Percentiles rank a stretch among this genome's conserved stretches.
These are phyloP conservation scores for Pholiota microspora DNA, from an alignment of 768 basidiomycete species.

Conservation along the genomic window DNA sequence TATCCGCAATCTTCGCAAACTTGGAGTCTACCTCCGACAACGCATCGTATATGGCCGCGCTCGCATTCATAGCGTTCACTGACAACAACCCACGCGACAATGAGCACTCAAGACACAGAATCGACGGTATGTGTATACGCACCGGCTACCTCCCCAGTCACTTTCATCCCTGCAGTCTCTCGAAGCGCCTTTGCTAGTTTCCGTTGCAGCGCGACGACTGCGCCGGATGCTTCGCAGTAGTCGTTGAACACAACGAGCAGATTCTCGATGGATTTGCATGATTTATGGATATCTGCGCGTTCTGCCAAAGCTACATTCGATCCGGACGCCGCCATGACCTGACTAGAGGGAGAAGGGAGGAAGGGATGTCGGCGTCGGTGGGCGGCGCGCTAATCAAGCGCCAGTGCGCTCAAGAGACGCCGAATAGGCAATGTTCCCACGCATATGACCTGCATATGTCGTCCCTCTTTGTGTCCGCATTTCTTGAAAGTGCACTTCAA, in stretches of 20 bases:
- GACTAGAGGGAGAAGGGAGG: neutral
- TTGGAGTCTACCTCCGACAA: slow-evolving; percentile 70
- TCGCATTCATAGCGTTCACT: slow-evolving; percentile 70
- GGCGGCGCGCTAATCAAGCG: neutral
- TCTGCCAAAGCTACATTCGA: slow-evolving; percentile 42
- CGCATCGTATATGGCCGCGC: slow-evolving; percentile 65
- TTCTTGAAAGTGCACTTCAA: neutral
- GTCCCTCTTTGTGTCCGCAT: neutral
- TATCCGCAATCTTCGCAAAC: slow-evolving; percentile 73
- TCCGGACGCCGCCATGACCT: slow-evolving; percentile 7
- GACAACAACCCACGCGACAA: slow-evolving; percentile 8
- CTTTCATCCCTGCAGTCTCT: slow-evolving; percentile 61
- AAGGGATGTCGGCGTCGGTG: neutral
- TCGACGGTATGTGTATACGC: slow-evolving; percentile 18
- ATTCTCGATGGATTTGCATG: slow-evolving; percentile 72
- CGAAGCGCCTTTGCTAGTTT: slow-evolving; percentile 69
- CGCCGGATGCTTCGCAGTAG: slow-evolving; percentile 69
- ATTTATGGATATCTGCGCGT: slow-evolving; percentile 73
- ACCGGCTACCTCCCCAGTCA: slow-evolving; percentile 65
- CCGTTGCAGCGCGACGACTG: slow-evolving; percentile 66
- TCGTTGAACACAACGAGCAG: slow-evolving; percentile 67
- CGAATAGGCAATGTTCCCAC: slow-evolving; percentile 1
- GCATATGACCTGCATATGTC: neutral
- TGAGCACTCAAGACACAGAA: slow-evolving; percentile 4
- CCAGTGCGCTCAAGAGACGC: slow-evolving; percentile 1